These are phyloP conservation scores for Talaromyces sp. DNA, from an alignment of 2,329 filamentous ascomycete genomes.

Conservation along the genomic window DNA sequence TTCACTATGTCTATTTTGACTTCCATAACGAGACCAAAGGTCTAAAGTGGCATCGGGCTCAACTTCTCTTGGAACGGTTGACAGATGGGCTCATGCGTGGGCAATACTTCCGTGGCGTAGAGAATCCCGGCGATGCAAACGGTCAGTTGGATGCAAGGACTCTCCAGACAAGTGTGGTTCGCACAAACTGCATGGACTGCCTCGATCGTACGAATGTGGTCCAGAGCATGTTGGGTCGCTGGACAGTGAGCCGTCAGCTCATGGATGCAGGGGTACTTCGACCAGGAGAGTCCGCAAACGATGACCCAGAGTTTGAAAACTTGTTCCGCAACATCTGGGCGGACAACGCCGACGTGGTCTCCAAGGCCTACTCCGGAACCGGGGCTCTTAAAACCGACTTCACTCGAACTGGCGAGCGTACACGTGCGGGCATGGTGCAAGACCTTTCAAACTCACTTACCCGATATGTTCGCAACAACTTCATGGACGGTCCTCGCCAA, in stretches of 20 bases:
- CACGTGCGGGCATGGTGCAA: conserved; percentile 75
- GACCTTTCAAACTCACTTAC: conserved; percentile 85
- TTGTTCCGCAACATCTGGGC: conserved; percentile 98
- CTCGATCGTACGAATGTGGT: conserved; percentile 96
- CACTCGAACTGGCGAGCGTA: conserved; percentile 86
- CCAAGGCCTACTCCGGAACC: conserved; percentile 87
- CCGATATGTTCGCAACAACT: conserved; percentile 90
- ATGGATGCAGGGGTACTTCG: conserved; percentile 74
- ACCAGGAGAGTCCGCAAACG: conserved; percentile 70
- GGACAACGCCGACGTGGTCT: conserved; percentile 95
- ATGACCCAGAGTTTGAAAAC: conserved; percentile 76
- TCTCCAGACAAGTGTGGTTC: conserved; percentile 81
- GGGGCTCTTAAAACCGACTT: conserved; percentile 98
- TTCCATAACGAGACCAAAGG: conserved; percentile 98
- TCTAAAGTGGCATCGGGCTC: conserved; percentile 84
- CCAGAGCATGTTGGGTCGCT: conserved; percentile 91
- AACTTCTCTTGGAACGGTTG: conserved; percentile 77
- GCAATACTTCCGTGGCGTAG: conserved; percentile 87
- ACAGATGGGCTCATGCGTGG: conserved; percentile 70
- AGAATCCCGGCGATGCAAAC: conserved; percentile 67
- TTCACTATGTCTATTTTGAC: conserved; percentile 98
- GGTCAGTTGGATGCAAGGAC: conserved; percentile 74
- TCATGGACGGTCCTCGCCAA: conserved; percentile 85
- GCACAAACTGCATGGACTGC: conserved; percentile 99
- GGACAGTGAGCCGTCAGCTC: conserved; percentile 82